Evolutionary conservation across 305 asterid genomes (phyloP).

Genomic region (Fraxinus floribunda): DNA sequence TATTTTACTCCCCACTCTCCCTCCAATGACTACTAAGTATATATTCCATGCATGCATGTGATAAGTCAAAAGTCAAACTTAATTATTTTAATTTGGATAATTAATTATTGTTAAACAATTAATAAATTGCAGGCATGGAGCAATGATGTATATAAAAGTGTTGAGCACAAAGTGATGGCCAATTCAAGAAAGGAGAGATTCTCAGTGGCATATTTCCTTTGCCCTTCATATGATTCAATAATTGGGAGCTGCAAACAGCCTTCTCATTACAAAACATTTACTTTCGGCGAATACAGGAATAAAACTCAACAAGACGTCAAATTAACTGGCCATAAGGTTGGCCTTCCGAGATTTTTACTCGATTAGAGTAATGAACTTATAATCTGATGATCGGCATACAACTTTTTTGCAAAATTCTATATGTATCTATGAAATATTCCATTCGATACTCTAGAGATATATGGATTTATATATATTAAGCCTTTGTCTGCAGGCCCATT

Average conservation of each 20-base stretch:
- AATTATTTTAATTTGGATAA: background rate
- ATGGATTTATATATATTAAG: background rate
- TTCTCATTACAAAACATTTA: conserved; percentile 42
- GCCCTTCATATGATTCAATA: conserved; percentile 53
- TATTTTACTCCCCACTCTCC: background rate
- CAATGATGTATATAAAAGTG: conserved; percentile 57
- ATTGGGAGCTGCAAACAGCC: conserved; percentile 54
- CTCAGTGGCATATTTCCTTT: conserved; percentile 61
- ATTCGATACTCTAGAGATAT: background rate
- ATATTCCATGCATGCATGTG: background rate
- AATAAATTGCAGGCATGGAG: conserved; percentile 62
- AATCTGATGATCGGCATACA: background rate
- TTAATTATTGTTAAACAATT: background rate
- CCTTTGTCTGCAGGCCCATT: background rate
- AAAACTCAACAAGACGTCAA: conserved; percentile 56
- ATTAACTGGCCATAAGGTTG: conserved; percentile 55
- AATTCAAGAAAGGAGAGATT: conserved; percentile 51
- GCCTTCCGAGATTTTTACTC: conserved; percentile 46
- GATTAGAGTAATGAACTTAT: background rate
- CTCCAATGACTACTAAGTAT: background rate
- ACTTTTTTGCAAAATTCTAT: background rate
- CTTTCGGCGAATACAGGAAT: conserved; percentile 58
- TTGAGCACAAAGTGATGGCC: conserved; percentile 58
- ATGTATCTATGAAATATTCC: background rate
- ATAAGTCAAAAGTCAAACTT: background rate